phyloP scores from a whole-genome alignment of 2,329 filamentous ascomycete genomes.

The Alternaria consortialis region DNA sequence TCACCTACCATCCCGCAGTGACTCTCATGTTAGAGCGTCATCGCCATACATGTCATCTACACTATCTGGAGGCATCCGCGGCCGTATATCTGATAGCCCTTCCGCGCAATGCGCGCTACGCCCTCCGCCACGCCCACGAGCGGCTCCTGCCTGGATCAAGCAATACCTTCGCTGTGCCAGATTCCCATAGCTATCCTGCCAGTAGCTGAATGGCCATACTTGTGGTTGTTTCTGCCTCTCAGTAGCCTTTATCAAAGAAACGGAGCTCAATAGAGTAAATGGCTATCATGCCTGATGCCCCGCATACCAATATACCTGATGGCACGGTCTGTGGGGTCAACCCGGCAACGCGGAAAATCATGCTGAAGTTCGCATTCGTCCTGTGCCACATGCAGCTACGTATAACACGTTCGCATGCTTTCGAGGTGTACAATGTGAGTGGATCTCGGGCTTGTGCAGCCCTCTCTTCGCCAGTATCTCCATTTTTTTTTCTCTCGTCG shows the following conservation, averaged over 20 bases:
- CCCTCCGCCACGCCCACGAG: neutral
- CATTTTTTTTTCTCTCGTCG: neutral
- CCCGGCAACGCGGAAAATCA: neutral
- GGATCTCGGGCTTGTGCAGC: neutral
- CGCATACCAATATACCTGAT: conserved; percentile 9
- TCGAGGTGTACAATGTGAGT: neutral
- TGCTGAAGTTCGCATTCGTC: neutral
- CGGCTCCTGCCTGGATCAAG: neutral
- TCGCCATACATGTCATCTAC: neutral
- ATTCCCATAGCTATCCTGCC: neutral
- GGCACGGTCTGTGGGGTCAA: conserved; percentile 4
- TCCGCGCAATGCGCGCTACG: neutral
- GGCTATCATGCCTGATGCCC: conserved; percentile 1
- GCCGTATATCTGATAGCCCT: neutral
- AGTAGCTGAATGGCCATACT: neutral
- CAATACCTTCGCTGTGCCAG: neutral
- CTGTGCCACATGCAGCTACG: neutral
- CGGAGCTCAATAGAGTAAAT: neutral
- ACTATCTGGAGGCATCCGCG: neutral
- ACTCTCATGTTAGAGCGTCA: neutral
- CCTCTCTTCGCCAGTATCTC: neutral
- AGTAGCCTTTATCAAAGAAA: neutral
- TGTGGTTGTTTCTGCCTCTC: neutral
- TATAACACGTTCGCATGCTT: neutral
- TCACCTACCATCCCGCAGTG: conserved; percentile 1